Conservation (phyloP, 2,329 filamentous ascomycete species). For the Exophiala oligosperma region DNA sequence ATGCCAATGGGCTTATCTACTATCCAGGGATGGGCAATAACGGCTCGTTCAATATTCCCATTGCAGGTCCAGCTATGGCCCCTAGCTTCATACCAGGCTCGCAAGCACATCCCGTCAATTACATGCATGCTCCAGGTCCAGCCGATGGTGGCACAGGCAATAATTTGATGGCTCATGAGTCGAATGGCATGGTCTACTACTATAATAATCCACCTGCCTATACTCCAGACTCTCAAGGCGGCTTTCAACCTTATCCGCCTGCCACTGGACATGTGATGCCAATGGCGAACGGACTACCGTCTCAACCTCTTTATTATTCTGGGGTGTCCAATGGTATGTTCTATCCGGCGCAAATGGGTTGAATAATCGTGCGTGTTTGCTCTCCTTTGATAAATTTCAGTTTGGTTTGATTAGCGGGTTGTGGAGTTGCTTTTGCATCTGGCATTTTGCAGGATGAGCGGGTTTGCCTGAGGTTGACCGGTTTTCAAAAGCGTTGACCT, state of each 20-base stretch:
- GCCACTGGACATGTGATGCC: conserved; percentile 58
- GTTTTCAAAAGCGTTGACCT: conserved; percentile 1
- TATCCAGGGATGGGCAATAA: conserved; percentile 59
- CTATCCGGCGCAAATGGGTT: conserved; percentile 23
- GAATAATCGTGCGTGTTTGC: neutral
- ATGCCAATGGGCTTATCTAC: conserved; percentile 49
- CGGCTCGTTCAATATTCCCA: conserved; percentile 40
- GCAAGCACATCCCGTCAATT: conserved; percentile 28
- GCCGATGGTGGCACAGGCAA: conserved; percentile 47
- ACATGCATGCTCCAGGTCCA: conserved; percentile 30
- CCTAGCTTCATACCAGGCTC: conserved; percentile 28
- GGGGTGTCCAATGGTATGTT: conserved; percentile 58
- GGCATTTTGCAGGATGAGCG: conserved; percentile 19
- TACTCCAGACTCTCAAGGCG: conserved; percentile 36
- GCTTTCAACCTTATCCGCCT: conserved; percentile 54
- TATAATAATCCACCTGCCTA: conserved; percentile 70
- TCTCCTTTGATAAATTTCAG: conserved; percentile 5
- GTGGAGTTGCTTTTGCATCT: conserved; percentile 11
- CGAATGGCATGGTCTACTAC: conserved; percentile 95
- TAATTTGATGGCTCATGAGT: conserved; percentile 74
- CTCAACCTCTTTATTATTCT: conserved; percentile 56
- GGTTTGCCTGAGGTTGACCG: conserved; percentile 11
- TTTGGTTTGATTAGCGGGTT: conserved; percentile 18
- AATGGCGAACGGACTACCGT: conserved; percentile 79
- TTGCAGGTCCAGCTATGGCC: conserved; percentile 30